A percentile compares a stretch with the other conserved stretches of the same genome.
Evolutionary conservation across 352 stramenopile genomes (phyloP).

Genomic region (Phytophthora nicotianae): DNA sequence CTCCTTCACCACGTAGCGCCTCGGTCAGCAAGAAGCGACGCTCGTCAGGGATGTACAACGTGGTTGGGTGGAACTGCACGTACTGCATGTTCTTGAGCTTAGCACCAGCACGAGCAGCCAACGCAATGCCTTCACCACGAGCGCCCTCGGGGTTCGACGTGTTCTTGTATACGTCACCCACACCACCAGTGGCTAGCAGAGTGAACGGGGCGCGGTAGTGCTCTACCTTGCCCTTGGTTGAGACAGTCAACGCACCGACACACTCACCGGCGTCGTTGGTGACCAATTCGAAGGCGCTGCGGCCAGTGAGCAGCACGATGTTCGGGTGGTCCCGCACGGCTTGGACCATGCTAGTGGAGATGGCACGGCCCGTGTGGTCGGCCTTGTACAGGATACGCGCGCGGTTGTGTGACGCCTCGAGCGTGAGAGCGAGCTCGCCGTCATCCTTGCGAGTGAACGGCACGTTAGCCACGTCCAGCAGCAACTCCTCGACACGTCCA

Average conservation of each 20-base stretch:
- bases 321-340: slow-evolving; percentile 87
- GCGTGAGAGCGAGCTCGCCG: slow-evolving; percentile 73
- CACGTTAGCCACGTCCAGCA: slow-evolving; percentile 88
- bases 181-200: slow-evolving; percentile 92
- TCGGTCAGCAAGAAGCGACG: slow-evolving; percentile 94
- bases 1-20: slow-evolving; percentile 92
- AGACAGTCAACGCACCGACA: slow-evolving; percentile 77
- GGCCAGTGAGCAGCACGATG: slow-evolving; percentile 76
- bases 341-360: slow-evolving; percentile 90
- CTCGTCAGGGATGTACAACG: slow-evolving; percentile 91
- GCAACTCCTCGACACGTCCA: slow-evolving; percentile 86
- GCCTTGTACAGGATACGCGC: slow-evolving; percentile 94
- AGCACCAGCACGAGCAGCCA: slow-evolving; percentile 80
- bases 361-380: slow-evolving; percentile 93
- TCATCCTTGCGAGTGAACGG: slow-evolving; percentile 87
- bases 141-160: slow-evolving; percentile 92
- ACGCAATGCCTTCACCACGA: slow-evolving; percentile 69
- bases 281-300: slow-evolving; percentile 80
- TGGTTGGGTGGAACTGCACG: slow-evolving; percentile 97
- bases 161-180: slow-evolving; percentile 95
- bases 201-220: slow-evolving; percentile 83
- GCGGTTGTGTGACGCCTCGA: slow-evolving; percentile 93
- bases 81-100: slow-evolving; percentile 94
- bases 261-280: slow-evolving; percentile 65
- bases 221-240: slow-evolving; percentile 55